Base-by-base conservation (phyloP, 805 yeast species). In the Candida qinlingensis region DNA sequence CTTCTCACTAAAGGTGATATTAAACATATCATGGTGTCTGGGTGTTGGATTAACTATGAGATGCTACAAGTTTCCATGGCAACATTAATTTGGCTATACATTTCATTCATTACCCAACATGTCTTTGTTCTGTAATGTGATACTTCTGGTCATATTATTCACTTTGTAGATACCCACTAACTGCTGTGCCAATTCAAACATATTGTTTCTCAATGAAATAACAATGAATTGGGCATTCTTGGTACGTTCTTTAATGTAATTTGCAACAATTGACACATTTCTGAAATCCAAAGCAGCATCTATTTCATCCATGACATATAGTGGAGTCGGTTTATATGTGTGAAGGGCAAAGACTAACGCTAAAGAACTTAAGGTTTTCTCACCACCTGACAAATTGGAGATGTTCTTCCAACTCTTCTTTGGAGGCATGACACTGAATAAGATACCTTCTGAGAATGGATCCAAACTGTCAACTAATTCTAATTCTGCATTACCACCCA, bases 371-470 rank as follows among this genome's bases (percentile, higher is more conserved):
- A 94, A 75, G 0, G 99, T 94, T 68, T 94, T 94, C 60, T 94
- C 99, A 54, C 99, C 99, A 56, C 99, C 99, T 3, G 97, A 90
- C 48, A 94, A 70, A 60, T 94, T 94, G 19, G 96, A 81, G 46
- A 94, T 94, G 60, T 94, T 94, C 62, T 87, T 86, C 99, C 99
- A 94, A 37, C 95, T 84, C 66, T 94, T 94, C 70, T 90, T 92
- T 0, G 99, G 99, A 2, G 99, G 99, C 99, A 94, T 94, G 6
- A 94, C 99, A 66, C 96, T 87, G 66, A 94, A 94, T 39, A 91
- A 71, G 37, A 94, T 91, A 33, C 99, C 99, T 68, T 94, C 99
- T 1, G 96, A 82, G 61, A 94, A 94, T n/a, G 99, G 99, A 67
- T 94, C 98, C 62, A 92, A 76, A 52, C 96, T 85, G 62, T 94